Base-by-base conservation (phyloP, 805 yeast genomes). In the Teunomyces funiuensis region DNA sequence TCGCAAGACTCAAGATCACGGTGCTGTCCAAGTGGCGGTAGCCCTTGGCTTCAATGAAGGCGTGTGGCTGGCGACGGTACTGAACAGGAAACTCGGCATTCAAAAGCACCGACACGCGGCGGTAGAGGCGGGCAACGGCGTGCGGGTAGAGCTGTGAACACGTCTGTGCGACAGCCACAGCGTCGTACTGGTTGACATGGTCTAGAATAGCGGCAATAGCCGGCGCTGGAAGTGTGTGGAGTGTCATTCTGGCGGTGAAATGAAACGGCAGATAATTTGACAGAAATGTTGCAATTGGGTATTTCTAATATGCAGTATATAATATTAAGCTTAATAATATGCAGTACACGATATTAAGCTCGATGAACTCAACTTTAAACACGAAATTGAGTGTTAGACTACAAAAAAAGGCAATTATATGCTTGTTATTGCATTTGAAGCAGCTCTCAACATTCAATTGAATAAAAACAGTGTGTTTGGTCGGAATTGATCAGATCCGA, bases 111-210 rank as follows among this genome's bases (percentile, higher is more conserved):
- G 67, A 60, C 13, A 65, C 56, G 39, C 67, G 43, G 33, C 50
- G 51, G 41, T 65, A 65, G 20, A 65, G 42, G 26, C 63, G 45
- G 16, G 49, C 53, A 4, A 39, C 44, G 5, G 67, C 64, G 11
- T 55, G 11, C 1, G 43, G 41, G 43, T 63, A 53, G 15, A 65
- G 39, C 20, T 43, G 33, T 0, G 47, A 28, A 43, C 62, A 55
- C 1, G 62, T 58, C 18, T 43, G 26, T 56, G 53, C 55, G 18
- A 63, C 38, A 37, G 46, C 54, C 4, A 55, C 46, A 41, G 65
- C 45, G 41, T 63, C 69, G 48, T 42, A 62, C 37, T 65, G 71
- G 40, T 51, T 53, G 6, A 65, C 66, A 43, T 59, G 45, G 37
- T 57, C 52, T 27, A 60, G 48, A 4, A 62, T 41, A 11, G 37